Percentiles rank a stretch among this genome's conserved stretches.
Conservation (phyloP, 306 rosid genomes). For the Lathyrus oleraceus region DNA sequence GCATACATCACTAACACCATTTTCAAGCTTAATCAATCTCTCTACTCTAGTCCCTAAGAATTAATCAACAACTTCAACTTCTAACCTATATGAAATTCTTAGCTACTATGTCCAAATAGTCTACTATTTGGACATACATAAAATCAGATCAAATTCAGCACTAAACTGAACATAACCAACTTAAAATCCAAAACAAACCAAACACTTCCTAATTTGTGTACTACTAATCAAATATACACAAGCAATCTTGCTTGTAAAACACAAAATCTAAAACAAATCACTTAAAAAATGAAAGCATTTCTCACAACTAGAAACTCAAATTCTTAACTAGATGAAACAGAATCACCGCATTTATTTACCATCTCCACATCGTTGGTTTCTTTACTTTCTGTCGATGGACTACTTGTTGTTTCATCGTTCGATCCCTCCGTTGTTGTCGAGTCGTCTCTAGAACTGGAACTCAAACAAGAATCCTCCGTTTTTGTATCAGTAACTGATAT, state of each 20-base stretch:
- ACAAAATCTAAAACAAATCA: conserved; percentile 42
- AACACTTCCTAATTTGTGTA: conserved; percentile 43
- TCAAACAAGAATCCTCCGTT: conserved; percentile 46
- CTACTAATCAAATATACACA: conserved; percentile 49
- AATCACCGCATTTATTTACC: conserved; percentile 44
- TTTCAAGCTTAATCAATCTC: conserved; percentile 29
- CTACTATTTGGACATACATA: conserved; percentile 34
- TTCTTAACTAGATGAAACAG: conserved; percentile 49
- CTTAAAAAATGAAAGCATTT: conserved; percentile 37
- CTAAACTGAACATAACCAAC: conserved; percentile 64
- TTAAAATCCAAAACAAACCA: conserved; percentile 51
- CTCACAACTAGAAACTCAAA: conserved; percentile 19
- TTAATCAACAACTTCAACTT: conserved; percentile 35
- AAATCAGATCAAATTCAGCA: conserved; percentile 66
- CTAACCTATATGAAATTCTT: conserved; percentile 28
- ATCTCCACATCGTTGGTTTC: conserved; percentile 46
- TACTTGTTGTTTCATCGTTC: conserved; percentile 36
- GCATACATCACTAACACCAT: conserved; percentile 37
- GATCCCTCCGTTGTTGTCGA: conserved; percentile 43
- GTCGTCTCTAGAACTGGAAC: conserved; percentile 46
- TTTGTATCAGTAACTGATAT: conserved; percentile 9
- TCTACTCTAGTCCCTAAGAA: conserved; percentile 44
- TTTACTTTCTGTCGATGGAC: conserved; percentile 48
- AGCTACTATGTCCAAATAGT: conserved; percentile 32
- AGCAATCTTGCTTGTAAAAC: conserved; percentile 51